A percentile compares a stretch with the other conserved stretches of the same genome.
phyloP scores from a whole-genome alignment of 163 green algal genomes.

The Scenedesmus sp. region DNA sequence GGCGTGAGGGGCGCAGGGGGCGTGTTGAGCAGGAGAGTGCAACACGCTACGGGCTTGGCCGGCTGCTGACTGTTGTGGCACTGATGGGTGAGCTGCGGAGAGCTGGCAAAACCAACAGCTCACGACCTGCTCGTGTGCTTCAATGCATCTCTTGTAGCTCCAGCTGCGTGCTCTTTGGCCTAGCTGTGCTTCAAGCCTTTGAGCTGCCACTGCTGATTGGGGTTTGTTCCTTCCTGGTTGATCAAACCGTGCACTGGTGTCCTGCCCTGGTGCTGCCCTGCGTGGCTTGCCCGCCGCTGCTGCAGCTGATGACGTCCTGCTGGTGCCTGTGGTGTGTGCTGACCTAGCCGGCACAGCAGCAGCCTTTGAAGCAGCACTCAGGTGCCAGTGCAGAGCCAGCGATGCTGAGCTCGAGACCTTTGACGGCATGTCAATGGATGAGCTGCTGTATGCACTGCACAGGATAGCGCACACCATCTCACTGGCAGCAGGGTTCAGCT shows the following conservation, averaged over 20 bases:
- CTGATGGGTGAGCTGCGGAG: not conserved
- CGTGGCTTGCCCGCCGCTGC: not conserved
- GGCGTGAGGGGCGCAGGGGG: not conserved
- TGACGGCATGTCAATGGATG: not conserved
- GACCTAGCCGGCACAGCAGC: not conserved
- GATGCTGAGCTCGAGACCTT: not conserved
- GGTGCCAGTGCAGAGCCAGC: not conserved
- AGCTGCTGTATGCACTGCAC: not conserved
- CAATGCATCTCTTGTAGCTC: too few species aligned
- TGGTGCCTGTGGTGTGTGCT: not conserved
- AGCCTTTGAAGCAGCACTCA: not conserved
- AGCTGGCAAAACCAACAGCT: too few species aligned
- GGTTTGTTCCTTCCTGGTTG: too few species aligned
- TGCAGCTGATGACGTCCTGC: not conserved
- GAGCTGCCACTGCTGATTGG: too few species aligned
- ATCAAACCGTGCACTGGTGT: not conserved
- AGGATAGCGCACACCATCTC: not conserved
- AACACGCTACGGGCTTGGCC: not conserved
- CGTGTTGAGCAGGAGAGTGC: not conserved
- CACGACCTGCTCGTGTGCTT: too few species aligned
- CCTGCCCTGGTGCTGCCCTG: not conserved
- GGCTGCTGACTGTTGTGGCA: not conserved
- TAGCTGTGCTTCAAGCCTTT: too few species aligned
- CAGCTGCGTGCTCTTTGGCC: not conserved
- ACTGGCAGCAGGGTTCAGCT: not conserved